A percentile compares a stretch with the other conserved stretches of the same genome.
phyloP scores from a whole-genome alignment of 148 eudicot species.

The Spergularia bocconei region DNA sequence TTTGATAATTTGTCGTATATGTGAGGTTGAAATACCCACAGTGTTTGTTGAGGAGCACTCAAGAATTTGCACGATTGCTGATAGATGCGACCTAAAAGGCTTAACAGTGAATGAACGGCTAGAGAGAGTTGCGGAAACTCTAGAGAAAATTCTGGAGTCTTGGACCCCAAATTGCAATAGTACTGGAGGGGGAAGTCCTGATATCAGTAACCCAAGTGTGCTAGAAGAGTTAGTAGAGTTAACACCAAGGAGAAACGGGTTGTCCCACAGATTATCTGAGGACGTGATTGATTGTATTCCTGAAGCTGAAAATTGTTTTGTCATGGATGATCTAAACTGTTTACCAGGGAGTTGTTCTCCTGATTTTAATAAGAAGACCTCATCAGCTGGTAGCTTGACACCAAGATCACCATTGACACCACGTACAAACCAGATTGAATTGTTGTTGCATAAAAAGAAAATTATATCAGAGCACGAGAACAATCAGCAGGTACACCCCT shows the following conservation, averaged over 20 bases:
- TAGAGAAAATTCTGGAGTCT: constrained; percentile 79
- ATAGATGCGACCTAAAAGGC: constrained; percentile 93
- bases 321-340: constrained; percentile 40
- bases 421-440: constrained; percentile 74
- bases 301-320: constrained; percentile 45
- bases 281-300: constrained; percentile 56
- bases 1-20: constrained; percentile 87
- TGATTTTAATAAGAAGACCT: constrained; percentile 49
- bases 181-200: constrained; percentile 38
- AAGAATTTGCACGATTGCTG: constrained; percentile 94
- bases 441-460: constrained; percentile 62
- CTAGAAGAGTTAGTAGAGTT: constrained; percentile 51
- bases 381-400: constrained; percentile 68
- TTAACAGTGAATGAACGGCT: constrained; percentile 75
- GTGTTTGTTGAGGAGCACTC: constrained; percentile 96
- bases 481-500: constrained; percentile 61
- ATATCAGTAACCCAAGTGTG: constrained; percentile 37
- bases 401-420: constrained; percentile 97
- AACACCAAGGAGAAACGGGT: constrained; percentile 44
- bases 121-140: constrained; percentile 91
- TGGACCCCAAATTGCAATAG: constrained; percentile 61
- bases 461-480: constrained; percentile 80
- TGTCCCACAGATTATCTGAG: constrained; percentile 44
- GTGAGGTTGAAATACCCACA: constrained; percentile 97
- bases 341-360: constrained; percentile 32